Percentiles rank a stretch among this genome's conserved stretches.
These are phyloP conservation scores for Corynascus novoguineensis DNA, from an alignment of 495 filamentous ascomycete species.

Conservation along the genomic window DNA sequence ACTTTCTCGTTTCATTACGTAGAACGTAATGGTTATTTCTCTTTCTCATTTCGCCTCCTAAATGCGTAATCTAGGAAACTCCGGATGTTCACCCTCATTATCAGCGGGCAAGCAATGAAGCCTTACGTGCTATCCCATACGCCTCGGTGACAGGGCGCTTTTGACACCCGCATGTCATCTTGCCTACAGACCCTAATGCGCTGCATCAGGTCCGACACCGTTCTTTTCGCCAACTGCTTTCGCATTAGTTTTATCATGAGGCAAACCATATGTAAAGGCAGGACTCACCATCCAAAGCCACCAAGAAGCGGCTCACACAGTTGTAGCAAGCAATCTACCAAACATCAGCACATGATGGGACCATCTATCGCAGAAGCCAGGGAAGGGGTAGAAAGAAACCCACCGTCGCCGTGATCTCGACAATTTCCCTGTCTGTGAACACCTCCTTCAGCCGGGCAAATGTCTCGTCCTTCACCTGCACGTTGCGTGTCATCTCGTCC, in stretches of 20 bases:
- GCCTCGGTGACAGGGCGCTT: not conserved
- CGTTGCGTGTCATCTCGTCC: constrained; percentile 68
- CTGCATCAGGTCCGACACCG: constrained; percentile 37
- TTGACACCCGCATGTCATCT: not conserved
- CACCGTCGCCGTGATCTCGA: constrained; percentile 73
- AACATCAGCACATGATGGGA: constrained; percentile 3
- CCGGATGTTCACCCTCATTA: too few species aligned
- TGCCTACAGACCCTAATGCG: constrained; percentile 15
- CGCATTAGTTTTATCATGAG: not conserved
- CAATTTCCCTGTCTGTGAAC: constrained; percentile 63
- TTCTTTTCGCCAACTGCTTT: constrained; percentile 47
- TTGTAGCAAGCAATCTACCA: constrained; percentile 66
- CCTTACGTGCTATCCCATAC: too few species aligned
- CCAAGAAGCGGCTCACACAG: constrained; percentile 78
- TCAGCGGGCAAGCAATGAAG: not conserved
- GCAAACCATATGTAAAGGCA: not conserved
- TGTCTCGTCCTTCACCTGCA: constrained; percentile 56
- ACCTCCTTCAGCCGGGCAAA: constrained; percentile 54
- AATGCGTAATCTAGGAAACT: too few species aligned
- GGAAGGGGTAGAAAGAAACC: constrained; percentile 16
- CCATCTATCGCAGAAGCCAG: not conserved
- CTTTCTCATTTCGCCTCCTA: not conserved
- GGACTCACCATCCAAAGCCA: constrained; percentile 68
- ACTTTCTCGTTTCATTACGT: not conserved
- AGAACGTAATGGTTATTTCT: not conserved